Percentiles rank a stretch among this genome's conserved stretches.
Evolutionary conservation across 31 red algal genomes (phyloP).

Genomic region (Bonnemaisonia californica): DNA sequence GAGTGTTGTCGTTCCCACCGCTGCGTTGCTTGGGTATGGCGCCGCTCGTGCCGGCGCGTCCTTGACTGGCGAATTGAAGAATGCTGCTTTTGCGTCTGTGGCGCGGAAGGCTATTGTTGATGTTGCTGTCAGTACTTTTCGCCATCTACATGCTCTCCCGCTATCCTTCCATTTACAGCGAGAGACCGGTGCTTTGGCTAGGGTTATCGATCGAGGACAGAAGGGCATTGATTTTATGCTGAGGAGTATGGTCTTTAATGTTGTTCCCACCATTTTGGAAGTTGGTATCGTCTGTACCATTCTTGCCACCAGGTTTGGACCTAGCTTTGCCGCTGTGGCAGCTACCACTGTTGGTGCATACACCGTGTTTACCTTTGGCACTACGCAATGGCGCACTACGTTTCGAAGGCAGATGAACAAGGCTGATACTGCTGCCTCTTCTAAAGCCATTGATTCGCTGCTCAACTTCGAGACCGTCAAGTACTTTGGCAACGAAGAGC

Average conservation of each 20-base stretch:
- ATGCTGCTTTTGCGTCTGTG: constrained; percentile 92
- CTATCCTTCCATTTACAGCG: constrained; percentile 86
- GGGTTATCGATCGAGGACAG: constrained; percentile 95
- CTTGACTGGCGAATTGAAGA: constrained; percentile 80
- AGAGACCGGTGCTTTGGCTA: constrained; percentile 88
- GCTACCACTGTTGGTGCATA: constrained; percentile 79
- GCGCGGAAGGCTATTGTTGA: constrained; percentile 88
- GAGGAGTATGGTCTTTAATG: constrained; percentile 95
- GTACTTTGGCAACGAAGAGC: constrained; percentile 92
- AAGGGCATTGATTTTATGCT: constrained; percentile 98
- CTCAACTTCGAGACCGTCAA: constrained; percentile 99
- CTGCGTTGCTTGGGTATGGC: constrained; percentile 89
- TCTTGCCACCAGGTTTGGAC: constrained; percentile 74
- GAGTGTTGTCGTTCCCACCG: constrained; percentile 58
- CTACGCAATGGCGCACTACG: constrained; percentile 89
- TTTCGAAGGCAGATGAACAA: constrained; percentile 95
- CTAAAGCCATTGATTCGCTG: constrained; percentile 90
- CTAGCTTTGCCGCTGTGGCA: constrained; percentile 70
- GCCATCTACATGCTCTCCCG: constrained; percentile 85
- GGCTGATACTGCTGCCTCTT: constrained; percentile 84
- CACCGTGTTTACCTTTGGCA: constrained; percentile 87
- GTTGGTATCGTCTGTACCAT: constrained; percentile 88
- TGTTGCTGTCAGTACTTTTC: constrained; percentile 91
- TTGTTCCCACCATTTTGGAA: constrained; percentile 87
- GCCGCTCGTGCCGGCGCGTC: constrained; percentile 79